These are phyloP conservation scores for Sonneratia alba DNA, from an alignment of 345 rosid genomes.

Conservation along the genomic window DNA sequence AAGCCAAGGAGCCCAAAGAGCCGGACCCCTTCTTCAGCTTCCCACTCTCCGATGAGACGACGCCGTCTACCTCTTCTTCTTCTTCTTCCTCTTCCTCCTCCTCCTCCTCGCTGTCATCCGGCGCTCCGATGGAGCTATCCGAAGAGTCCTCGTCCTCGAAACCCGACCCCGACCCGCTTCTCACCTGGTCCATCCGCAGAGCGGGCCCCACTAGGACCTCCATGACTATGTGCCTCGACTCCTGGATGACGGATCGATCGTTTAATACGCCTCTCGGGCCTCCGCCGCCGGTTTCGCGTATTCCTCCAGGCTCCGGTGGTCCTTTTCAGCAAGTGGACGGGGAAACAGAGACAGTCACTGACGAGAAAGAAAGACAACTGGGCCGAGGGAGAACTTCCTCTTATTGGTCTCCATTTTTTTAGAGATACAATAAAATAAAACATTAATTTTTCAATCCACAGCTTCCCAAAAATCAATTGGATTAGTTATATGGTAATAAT, in stretches of 20 bases:
- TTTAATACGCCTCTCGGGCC: background rate
- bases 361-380: background rate
- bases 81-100: constrained; percentile 3
- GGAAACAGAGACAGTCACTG: background rate
- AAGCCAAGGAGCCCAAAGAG: constrained; percentile 11
- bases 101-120: constrained; percentile 1
- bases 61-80: background rate
- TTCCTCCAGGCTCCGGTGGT: background rate
- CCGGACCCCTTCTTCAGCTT: constrained; percentile 5
- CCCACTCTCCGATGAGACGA: background rate
- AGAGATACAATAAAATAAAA: background rate
- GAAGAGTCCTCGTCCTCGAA: background rate
- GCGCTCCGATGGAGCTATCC: constrained; percentile 3
- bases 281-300: background rate
- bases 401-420: background rate
- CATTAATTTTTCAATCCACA: background rate
- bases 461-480: background rate
- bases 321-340: background rate
- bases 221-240: background rate
- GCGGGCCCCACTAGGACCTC: background rate
- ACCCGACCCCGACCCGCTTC: background rate
- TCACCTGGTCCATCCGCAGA: background rate
- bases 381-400: background rate
- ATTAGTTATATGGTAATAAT: too few relatives aligned
- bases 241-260: background rate